Base-by-base conservation (phyloP, 192 early-diverging fungal species). In the Geranomyces michiganensis region DNA sequence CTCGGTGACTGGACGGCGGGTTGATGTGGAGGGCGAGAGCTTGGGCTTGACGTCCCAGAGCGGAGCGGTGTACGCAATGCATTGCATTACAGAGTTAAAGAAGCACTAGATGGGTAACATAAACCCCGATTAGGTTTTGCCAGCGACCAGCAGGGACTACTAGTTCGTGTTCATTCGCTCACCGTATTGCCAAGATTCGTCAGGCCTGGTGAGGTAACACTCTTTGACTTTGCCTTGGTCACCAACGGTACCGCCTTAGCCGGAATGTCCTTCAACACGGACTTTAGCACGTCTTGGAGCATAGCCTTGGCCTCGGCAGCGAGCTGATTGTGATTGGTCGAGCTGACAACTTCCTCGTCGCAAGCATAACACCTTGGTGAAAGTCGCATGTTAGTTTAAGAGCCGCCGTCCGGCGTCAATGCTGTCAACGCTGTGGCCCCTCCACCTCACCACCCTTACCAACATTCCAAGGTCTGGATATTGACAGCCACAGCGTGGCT, bases 111-210 rank as follows among this genome's bases (percentile, higher is more conserved):
- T 47, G 46, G 19, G 12, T 14, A 47, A 19, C 10, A 10, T 14
- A 47, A 19, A 47, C 19, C 46, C 46, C 19, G n/a, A n/a, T n/a
- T n/a, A n/a, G n/a, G 36, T 10, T 41, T 10, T 3, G 10, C 36
- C 5, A 10, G 36, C 3, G 36, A 10, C 36, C 36, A 41, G 21
- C 26, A 9, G 4, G 51, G 6, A 6, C 4, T 8, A 24, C 15
- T 55, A 7, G 4, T 41, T 0, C 24, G 8, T 44, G 41, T 45
- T 0, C 36, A 3, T 36, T 9, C 1, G 31, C 66, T 56, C 32
- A 70, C 61, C 12, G 92, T 92, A 58, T 93, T 92, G 19, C 91
- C 90, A 53, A 93, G 79, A 62, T 93, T 93, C 15, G 53, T 65
- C 14, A 93, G 72, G 0, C 91, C 91, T 3, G 89, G 85, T 14